Evolutionary conservation across 805 yeast species (phyloP).

Genomic region (Yarrowia yakushimensis): DNA sequence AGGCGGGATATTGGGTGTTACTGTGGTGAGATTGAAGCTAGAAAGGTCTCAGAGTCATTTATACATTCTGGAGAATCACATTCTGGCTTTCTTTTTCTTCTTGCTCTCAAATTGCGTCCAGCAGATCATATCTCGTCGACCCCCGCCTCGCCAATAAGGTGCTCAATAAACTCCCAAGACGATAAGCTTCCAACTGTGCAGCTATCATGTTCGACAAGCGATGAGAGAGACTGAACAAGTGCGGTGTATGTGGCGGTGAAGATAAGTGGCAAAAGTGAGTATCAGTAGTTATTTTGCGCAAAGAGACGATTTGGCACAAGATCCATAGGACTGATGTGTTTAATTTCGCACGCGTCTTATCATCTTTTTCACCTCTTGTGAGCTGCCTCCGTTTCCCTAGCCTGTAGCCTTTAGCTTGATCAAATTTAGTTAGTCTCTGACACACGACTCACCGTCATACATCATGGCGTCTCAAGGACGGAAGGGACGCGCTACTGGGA

Average conservation of each 20-base stretch:
- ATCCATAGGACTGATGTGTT: too few relatives aligned
- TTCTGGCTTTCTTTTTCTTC: neutral
- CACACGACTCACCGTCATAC: neutral
- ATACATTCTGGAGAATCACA: too few relatives aligned
- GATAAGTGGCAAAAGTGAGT: neutral
- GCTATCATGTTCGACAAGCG: neutral
- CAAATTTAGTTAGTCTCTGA: neutral
- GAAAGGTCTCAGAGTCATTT: neutral
- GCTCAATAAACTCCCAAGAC: slow-evolving; percentile 2
- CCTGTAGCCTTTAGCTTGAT: neutral
- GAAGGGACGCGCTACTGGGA: neutral
- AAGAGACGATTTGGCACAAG: neutral
- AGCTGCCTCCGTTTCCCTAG: neutral
- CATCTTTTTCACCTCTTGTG: neutral
- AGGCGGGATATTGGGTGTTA: neutral
- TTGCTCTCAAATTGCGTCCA: neutral
- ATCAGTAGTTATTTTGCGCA: neutral
- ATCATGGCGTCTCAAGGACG: slow-evolving; percentile 11
- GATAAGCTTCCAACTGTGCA: neutral
- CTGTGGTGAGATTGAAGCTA: neutral
- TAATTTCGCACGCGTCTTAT: neutral
- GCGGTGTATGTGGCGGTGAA: neutral
- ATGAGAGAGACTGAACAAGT: neutral
- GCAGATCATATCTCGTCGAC: neutral
- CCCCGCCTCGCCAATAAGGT: neutral